A percentile compares a stretch with the other conserved stretches of the same genome.
phyloP scores from a whole-genome alignment of 371 early-diverging fungal genomes.

The Haplosporangium sp. region DNA sequence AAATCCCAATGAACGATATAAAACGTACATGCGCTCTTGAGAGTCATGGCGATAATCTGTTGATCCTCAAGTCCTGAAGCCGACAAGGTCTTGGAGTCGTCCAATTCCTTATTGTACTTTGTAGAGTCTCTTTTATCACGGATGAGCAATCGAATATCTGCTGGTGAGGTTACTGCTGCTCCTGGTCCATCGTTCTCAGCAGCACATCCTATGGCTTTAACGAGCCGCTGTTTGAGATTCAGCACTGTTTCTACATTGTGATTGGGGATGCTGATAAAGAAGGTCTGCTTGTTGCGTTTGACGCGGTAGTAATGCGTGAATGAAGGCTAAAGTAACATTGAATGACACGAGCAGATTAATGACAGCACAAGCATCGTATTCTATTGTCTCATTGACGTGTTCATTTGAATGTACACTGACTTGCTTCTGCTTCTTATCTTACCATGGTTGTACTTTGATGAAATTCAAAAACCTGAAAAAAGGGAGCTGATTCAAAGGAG shows the following conservation, averaged over 20 bases:
- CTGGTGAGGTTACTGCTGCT: constrained; percentile 6
- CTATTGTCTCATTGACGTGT: not conserved
- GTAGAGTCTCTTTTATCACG: constrained; percentile 18
- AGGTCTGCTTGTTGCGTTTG: constrained; percentile 48
- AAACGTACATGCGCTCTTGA: constrained; percentile 27
- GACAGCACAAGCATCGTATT: not conserved
- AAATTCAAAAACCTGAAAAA: too few species aligned
- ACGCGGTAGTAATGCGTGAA: constrained; percentile 45
- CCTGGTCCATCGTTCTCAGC: constrained; percentile 10
- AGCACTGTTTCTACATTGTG: constrained; percentile 33
- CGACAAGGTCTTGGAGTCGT: constrained; percentile 26
- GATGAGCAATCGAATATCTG: constrained; percentile 26
- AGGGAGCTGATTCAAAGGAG: not conserved
- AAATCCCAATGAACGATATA: not conserved
- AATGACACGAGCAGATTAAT: not conserved
- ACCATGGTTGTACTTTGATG: not conserved
- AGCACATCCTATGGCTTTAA: constrained; percentile 32
- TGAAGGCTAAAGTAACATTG: not conserved
- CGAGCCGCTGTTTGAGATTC: constrained; percentile 37
- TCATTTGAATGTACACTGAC: not conserved
- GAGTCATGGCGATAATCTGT: constrained; percentile 42
- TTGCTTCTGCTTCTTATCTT: not conserved
- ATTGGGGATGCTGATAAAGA: constrained; percentile 42
- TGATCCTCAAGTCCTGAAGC: constrained; percentile 47
- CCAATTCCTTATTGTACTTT: constrained; percentile 10